These are phyloP conservation scores for Aegilops longissima DNA, from an alignment of 176 grass and related monocot species.

Conservation along the genomic window DNA sequence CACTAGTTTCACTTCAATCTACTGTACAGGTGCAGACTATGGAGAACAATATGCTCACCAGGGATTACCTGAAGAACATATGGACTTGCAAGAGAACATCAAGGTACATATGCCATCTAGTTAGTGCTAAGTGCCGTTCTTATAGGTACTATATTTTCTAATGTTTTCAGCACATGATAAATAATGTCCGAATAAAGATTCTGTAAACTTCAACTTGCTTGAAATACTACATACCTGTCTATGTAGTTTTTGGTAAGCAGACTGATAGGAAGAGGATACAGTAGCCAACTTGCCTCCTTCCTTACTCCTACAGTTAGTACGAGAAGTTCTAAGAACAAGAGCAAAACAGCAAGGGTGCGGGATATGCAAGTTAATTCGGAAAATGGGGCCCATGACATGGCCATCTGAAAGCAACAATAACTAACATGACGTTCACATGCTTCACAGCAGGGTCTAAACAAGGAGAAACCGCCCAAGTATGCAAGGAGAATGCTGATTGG, in stretches of 20 bases:
- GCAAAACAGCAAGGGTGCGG: constrained; percentile 10
- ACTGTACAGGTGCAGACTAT: constrained; percentile 38
- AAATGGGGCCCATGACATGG: background rate
- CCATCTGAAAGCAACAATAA: constrained; percentile 25
- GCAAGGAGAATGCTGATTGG: constrained; percentile 77
- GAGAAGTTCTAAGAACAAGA: constrained; percentile 7
- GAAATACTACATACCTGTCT: background rate
- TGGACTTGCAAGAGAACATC: constrained; percentile 30
- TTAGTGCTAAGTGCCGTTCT: background rate
- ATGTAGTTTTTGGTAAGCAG: constrained; percentile 2
- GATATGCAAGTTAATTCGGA: constrained; percentile 11
- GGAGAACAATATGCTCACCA: constrained; percentile 41
- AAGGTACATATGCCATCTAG: constrained; percentile 38
- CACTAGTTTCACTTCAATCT: background rate
- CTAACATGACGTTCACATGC: constrained; percentile 35
- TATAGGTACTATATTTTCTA: constrained; percentile 20
- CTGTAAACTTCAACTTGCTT: constrained; percentile 4
- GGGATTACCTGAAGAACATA: constrained; percentile 28
- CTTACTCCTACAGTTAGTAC: constrained; percentile 12
- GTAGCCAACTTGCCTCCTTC: constrained; percentile 15
- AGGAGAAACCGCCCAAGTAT: constrained; percentile 18
- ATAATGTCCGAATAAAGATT: background rate
- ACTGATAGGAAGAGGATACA: background rate
- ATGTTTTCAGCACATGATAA: background rate
- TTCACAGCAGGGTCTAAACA: constrained; percentile 42